These are phyloP conservation scores for Entomortierella lignicola DNA, from an alignment of 192 early-diverging fungal species.

Conservation along the genomic window DNA sequence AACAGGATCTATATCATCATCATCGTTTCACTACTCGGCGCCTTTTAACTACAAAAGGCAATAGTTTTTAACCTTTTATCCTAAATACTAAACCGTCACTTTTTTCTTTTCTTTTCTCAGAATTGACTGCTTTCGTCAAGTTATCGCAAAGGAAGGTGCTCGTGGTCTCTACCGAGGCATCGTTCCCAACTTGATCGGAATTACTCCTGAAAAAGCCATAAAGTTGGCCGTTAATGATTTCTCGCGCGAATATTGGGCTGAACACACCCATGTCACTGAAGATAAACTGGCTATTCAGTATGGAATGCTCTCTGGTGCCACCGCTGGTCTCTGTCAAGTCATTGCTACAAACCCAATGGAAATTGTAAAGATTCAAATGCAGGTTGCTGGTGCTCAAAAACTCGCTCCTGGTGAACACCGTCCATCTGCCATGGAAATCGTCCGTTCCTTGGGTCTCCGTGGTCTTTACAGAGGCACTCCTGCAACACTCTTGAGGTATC, in stretches of 20 bases:
- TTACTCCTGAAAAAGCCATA: slow-evolving; percentile 70
- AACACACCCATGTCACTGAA: slow-evolving; percentile 30
- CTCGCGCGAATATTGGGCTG: slow-evolving; percentile 57
- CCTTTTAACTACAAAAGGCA: too few species aligned
- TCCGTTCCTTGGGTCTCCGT: slow-evolving; percentile 57
- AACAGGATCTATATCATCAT: too few species aligned
- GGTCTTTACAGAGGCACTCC: slow-evolving; percentile 60
- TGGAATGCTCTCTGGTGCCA: slow-evolving; percentile 64
- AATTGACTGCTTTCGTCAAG: slow-evolving; percentile 53
- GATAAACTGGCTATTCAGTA: slow-evolving; percentile 54
- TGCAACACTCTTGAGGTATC: slow-evolving; percentile 57
- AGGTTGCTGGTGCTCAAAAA: slow-evolving; percentile 51
- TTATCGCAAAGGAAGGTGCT: slow-evolving; percentile 55
- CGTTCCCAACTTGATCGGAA: slow-evolving; percentile 61
- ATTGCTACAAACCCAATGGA: slow-evolving; percentile 72
- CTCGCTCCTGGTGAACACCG: slow-evolving; percentile 25
- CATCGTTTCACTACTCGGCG: too few species aligned
- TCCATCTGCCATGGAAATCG: slow-evolving; percentile 49
- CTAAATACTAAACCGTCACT: too few species aligned
- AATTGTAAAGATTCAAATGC: slow-evolving; percentile 68
- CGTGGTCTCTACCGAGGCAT: slow-evolving; percentile 63
- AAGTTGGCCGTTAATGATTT: slow-evolving; percentile 69
- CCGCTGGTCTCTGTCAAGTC: slow-evolving; percentile 66
- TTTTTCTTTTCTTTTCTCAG: too few species aligned
- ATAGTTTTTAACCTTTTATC: too few species aligned